Conservation (phyloP, 2,329 filamentous ascomycete species). For the Trichophyton simii region DNA sequence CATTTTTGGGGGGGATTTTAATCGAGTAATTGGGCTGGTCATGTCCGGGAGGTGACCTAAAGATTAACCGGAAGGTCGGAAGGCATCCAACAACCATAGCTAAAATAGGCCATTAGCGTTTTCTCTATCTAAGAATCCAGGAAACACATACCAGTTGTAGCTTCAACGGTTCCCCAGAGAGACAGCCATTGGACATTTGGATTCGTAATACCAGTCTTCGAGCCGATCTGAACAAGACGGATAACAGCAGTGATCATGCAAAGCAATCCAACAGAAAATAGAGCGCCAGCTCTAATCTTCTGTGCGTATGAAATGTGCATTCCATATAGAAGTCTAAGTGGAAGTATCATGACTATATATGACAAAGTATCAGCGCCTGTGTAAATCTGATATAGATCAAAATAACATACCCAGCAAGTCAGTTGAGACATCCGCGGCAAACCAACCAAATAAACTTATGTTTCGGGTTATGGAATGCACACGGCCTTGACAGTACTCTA, state of each 20-base stretch:
- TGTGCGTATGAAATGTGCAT: constrained; percentile 18
- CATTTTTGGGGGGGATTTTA: not conserved
- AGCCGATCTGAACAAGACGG: constrained; percentile 14
- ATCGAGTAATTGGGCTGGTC: not conserved
- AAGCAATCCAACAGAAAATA: constrained; percentile 21
- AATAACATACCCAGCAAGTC: constrained; percentile 17
- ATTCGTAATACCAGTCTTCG: constrained; percentile 6
- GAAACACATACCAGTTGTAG: constrained; percentile 7
- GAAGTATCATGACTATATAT: constrained; percentile 22
- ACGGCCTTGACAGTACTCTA: constrained; percentile 5
- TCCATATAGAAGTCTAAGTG: constrained; percentile 19
- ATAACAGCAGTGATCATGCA: constrained; percentile 19
- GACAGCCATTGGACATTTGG: constrained; percentile 8
- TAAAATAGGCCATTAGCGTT: not conserved
- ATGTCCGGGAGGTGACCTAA: not conserved
- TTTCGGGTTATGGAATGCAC: constrained; percentile 7
- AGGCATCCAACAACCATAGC: constrained; percentile 9
- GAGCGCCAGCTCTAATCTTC: constrained; percentile 18
- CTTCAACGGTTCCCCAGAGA: constrained; percentile 6
- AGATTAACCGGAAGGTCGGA: constrained; percentile 8
- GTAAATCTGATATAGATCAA: not conserved
- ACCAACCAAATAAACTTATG: constrained; percentile 8
- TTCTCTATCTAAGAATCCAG: not conserved
- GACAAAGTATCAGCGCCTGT: not conserved
- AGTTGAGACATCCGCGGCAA: constrained; percentile 16